Evolutionary conservation across 352 stramenopile genomes (phyloP).

Genomic region (Phytopythium montanum): DNA sequence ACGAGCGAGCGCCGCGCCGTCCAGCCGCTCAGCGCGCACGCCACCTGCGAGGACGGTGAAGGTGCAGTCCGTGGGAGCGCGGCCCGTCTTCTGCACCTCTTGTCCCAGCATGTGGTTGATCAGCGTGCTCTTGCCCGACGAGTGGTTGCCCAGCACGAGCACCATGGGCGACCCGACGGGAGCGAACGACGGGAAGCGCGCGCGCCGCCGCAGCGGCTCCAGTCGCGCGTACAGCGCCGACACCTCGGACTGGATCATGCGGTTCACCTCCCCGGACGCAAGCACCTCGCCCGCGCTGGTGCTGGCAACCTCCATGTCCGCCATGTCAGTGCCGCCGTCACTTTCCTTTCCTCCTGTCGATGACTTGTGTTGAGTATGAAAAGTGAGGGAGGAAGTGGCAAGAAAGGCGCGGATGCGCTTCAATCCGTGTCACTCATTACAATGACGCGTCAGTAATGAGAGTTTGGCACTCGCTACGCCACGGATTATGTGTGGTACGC

Average conservation of each 20-base stretch:
- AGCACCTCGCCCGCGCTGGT: constrained; percentile 20
- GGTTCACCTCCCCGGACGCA: constrained; percentile 74
- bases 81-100: constrained; percentile 79
- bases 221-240: constrained; percentile 61
- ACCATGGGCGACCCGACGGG: constrained; percentile 82
- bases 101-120: constrained; percentile 88
- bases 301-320: not conserved
- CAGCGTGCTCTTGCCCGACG: constrained; percentile 83
- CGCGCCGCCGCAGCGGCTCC: constrained; percentile 55
- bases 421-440: not conserved
- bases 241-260: constrained; percentile 84
- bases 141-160: constrained; percentile 83
- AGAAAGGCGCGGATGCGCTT: not conserved
- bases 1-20: constrained; percentile 67
- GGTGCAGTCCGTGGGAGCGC: constrained; percentile 77
- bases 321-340: not conserved
- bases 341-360: not conserved
- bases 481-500: not conserved
- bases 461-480: not conserved
- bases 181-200: constrained; percentile 78
- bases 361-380: too few species aligned
- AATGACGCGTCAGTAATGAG: not conserved
- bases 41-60: constrained; percentile 81
- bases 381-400: not conserved
- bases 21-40: constrained; percentile 62